Percentiles rank a stretch among this genome's conserved stretches.
phyloP scores from a whole-genome alignment of 2,329 filamentous ascomycete species.

The Metarhizium rileyi region DNA sequence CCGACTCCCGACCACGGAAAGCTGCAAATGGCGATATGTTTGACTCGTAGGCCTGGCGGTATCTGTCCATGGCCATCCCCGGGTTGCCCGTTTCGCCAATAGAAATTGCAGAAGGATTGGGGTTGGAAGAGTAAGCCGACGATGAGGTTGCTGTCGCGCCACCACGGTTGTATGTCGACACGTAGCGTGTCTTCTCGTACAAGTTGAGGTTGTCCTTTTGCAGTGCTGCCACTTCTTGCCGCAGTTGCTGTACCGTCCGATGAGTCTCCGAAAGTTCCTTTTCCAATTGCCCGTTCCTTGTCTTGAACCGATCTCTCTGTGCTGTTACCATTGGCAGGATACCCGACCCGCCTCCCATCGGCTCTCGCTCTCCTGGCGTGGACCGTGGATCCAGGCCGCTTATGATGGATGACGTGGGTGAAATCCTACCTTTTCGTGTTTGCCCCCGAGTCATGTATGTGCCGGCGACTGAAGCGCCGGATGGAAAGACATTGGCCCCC shows the following conservation, averaged over 20 bases:
- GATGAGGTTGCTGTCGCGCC: conserved; percentile 50
- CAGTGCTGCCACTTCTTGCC: conserved; percentile 81
- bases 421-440: conserved; percentile 60
- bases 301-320: conserved; percentile 96
- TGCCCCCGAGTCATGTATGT: conserved; percentile 64
- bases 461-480: conserved; percentile 84
- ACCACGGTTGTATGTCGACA: conserved; percentile 81
- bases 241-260: conserved; percentile 69
- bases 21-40: conserved; percentile 94
- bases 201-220: conserved; percentile 94
- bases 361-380: conserved; percentile 41
- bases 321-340: conserved; percentile 98
- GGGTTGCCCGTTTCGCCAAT: conserved; percentile 46
- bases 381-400: conserved; percentile 77
- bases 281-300: conserved; percentile 85
- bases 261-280: conserved; percentile 80
- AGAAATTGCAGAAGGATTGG: conserved; percentile 64
- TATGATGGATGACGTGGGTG: conserved; percentile 95
- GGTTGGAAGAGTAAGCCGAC: conserved; percentile 58
- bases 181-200: conserved; percentile 95
- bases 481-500: conserved; percentile 72
- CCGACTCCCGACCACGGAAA: conserved; percentile 87
- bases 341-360: conserved; percentile 66
- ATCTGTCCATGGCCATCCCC: conserved; percentile 68
- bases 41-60: conserved; percentile 86